Evolutionary conservation across 140 eudicot genomes (phyloP).

Genomic region (Flaveria floridana): DNA sequence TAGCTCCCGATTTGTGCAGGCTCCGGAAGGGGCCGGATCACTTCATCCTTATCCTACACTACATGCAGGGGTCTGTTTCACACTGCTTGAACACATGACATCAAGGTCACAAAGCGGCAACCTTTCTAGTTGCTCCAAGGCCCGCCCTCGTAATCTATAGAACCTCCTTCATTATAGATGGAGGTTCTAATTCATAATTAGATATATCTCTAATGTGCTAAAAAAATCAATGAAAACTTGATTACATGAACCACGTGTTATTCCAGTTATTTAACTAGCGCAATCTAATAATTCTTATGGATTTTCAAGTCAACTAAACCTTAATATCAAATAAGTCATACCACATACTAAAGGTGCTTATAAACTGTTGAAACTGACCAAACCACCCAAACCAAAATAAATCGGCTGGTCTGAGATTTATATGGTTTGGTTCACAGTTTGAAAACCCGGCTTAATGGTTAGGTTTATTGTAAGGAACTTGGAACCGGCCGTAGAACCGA

Average conservation of each 20-base stretch:
- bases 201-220: slow-evolving; percentile 2
- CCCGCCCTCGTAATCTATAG: too few species aligned
- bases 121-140: too few species aligned
- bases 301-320: not conserved
- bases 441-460: not conserved
- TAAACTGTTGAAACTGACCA: not conserved
- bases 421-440: not conserved
- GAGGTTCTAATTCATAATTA: slow-evolving; percentile 14
- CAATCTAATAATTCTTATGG: not conserved
- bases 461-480: not conserved
- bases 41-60: too few species aligned
- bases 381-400: not conserved
- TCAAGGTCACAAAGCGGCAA: too few species aligned
- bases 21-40: too few species aligned
- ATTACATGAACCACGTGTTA: not conserved
- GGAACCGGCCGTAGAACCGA: not conserved
- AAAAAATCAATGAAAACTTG: slow-evolving; percentile 19
- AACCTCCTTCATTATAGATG: not conserved
- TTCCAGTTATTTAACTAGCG: slow-evolving; percentile 10
- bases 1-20: too few species aligned
- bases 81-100: too few species aligned
- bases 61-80: too few species aligned
- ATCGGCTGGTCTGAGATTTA: not conserved
- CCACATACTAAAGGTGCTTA: not conserved
- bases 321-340: slow-evolving; percentile 9